Base-by-base conservation (phyloP, 495 filamentous ascomycete genomes). In the Pseudoneurospora amorphoporcata region DNA sequence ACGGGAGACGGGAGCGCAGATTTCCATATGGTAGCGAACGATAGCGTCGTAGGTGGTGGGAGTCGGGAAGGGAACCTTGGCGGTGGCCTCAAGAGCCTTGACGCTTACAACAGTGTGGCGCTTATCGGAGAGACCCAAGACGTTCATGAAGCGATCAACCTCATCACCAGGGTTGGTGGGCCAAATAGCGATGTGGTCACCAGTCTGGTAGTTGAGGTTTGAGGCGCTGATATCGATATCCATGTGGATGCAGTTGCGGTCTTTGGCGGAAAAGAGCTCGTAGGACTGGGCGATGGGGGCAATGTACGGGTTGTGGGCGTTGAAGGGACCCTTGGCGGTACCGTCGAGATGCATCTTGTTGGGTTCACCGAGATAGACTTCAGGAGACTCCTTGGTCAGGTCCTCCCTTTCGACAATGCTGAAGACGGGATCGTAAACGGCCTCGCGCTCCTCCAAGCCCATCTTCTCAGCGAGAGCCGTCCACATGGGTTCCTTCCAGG, bases 401-500 rank as follows among this genome's bases (percentile, higher is more conserved):
- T 89, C 88, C 0, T 92, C 88, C 77, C 92, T 89, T 77, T 98
- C 94, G 16, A 85, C 88, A 74, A 98, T 90, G 73, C 86, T 87
- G 78, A 97, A 98, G 69, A 96, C 90, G 42, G 95, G 92, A 79
- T 99, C 95, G 80, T 99, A 99, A 75, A 94, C 90, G 69, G 95
- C 92, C 81, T 99, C 95, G 68, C 95, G 94, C 82, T 99, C 95
- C 81, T 98, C 92, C 61, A 99, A 86, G 70, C 88, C 87, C 91
- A 99, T 91, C 75, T 91, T 87, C 69, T 92, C 88, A 8, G 90
- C 84, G 47, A 98, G 84, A 71, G 91, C 94, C 73, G 85, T 83
- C 95, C 95, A 99, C 96, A 99, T 99, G 69, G 94, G 94, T 77
- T 99, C 95, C 82, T 99, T 99, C 95, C 95, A 99, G 73, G 95